phyloP scores from a whole-genome alignment of 495 filamentous ascomycete genomes.

The Podospora fimiseda region DNA sequence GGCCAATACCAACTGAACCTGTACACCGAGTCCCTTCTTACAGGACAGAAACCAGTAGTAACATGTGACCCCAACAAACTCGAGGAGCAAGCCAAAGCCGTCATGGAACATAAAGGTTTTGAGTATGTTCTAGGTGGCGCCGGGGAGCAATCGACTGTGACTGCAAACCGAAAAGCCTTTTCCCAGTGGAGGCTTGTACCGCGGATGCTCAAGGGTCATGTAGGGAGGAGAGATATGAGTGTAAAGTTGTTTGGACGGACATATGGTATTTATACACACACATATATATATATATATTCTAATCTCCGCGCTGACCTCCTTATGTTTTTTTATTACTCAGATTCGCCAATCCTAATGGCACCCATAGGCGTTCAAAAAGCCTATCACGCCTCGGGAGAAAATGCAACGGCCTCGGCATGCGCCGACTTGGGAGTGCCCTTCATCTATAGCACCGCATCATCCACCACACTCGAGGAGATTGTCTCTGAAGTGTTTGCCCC shows the following conservation, averaged over 20 bases:
- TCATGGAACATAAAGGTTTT: conserved; percentile 43
- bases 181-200: conserved; percentile 56
- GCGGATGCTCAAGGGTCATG: conserved; percentile 35
- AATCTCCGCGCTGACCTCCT: no score
- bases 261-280: conserved; percentile 20
- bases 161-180: conserved; percentile 58
- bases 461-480: conserved; percentile 36
- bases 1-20: conserved; percentile 43
- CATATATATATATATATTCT: not conserved
- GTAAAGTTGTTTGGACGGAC: conserved; percentile 52
- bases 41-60: conserved; percentile 42
- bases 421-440: conserved; percentile 47
- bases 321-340: conserved; percentile 9
- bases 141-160: conserved; percentile 59
- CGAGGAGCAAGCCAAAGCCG: conserved; percentile 48
- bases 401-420: conserved; percentile 47
- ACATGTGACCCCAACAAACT: conserved; percentile 57
- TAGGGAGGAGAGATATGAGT: conserved; percentile 45
- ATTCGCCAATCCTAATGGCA: conserved; percentile 49
- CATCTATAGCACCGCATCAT: conserved; percentile 45
- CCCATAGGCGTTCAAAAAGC: conserved; percentile 55
- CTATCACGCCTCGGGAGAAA: conserved; percentile 52
- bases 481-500: conserved; percentile 4
- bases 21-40: conserved; percentile 44
- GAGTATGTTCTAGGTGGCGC: conserved; percentile 61